Evolutionary conservation across 2,329 filamentous ascomycete species (phyloP), one percentile per base, ranked within the genome.

Genomic region (Fonsecaea erecta): DNA sequence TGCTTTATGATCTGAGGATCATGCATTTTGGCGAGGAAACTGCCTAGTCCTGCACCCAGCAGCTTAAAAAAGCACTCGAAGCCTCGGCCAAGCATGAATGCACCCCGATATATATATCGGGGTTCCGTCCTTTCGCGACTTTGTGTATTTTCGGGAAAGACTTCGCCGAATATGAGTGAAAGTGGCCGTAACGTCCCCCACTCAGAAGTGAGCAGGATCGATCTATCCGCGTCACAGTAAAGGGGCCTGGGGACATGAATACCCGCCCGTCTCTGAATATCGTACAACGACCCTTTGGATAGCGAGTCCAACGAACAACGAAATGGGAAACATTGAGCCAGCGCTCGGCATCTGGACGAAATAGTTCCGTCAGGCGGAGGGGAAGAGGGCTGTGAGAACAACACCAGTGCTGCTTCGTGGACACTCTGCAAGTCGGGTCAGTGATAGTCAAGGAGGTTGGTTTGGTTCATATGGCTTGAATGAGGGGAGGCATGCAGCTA

Each of bases 21-120:
- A 30, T 64, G 62, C 18, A 60, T 32, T 11, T 11, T 60, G 14
- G 56, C 62, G 24, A 64, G 56, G 18, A 40, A 60, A 56, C 9
- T 37, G 14, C 56, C 62, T 21, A 60, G n/a, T 16, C 35, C 48
- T n/a, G 8, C 9, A 21, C 62, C 62, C 8, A 55, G 32, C 21
- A 48, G 11, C 43, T 24, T 48, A 18, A 48, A 48, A 24, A 48
- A 48, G 2, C 16, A 9, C 2, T 16, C 11, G 14, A 24, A 3
- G 18, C 21, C 3, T 24, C 43, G 43, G 24, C 7, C 18, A 12
- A 2, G 12, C 43, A 18, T 8, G 9, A 48, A 48, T 2, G 24
- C 11, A 24, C 1, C 9, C 14, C 43, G 43, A 24, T 12, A 8
- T 2, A 18, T 18, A 48, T 6, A 48, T 24, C 43, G 43, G 11